Conservation (phyloP, 2,329 filamentous ascomycete genomes). For the Alternaria conjuncta region DNA sequence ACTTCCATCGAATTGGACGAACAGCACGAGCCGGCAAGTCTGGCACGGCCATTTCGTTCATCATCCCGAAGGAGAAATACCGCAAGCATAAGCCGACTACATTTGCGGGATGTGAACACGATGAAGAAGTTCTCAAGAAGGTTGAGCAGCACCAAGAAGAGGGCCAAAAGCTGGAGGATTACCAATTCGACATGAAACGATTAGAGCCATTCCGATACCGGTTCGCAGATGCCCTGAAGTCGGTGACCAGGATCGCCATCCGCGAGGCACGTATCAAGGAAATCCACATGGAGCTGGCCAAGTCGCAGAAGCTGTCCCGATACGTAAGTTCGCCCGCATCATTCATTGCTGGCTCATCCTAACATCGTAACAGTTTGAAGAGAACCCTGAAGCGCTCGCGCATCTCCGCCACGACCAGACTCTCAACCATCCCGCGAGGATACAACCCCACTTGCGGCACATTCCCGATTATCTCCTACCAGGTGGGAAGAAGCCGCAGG, state of each 20-base stretch:
- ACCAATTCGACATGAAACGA: conserved; percentile 92
- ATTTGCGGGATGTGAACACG: conserved; percentile 75
- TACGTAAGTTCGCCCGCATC: conserved; percentile 23
- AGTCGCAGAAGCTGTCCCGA: conserved; percentile 79
- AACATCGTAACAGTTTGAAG: conserved; percentile 75
- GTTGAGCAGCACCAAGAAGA: conserved; percentile 83
- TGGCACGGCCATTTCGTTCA: conserved; percentile 95
- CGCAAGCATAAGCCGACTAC: conserved; percentile 89
- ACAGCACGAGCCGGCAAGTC: conserved; percentile 90
- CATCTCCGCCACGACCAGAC: conserved; percentile 92
- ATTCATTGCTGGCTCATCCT: neutral
- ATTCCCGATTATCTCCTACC: conserved; percentile 94
- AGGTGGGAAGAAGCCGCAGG: conserved; percentile 69
- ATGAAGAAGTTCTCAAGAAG: conserved; percentile 82
- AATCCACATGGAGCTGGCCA: conserved; percentile 85
- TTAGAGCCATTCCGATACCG: conserved; percentile 94
- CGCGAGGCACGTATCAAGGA: conserved; percentile 89
- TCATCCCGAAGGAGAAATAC: conserved; percentile 80
- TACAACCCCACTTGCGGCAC: conserved; percentile 82
- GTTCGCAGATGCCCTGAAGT: conserved; percentile 81
- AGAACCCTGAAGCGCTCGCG: conserved; percentile 87
- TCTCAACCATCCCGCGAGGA: conserved; percentile 74
- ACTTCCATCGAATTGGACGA: conserved; percentile 95
- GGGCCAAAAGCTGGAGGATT: conserved; percentile 83
- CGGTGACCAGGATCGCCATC: conserved; percentile 87